Conservation (phyloP, 805 yeast genomes). For the Monosporozyma servazzii region DNA sequence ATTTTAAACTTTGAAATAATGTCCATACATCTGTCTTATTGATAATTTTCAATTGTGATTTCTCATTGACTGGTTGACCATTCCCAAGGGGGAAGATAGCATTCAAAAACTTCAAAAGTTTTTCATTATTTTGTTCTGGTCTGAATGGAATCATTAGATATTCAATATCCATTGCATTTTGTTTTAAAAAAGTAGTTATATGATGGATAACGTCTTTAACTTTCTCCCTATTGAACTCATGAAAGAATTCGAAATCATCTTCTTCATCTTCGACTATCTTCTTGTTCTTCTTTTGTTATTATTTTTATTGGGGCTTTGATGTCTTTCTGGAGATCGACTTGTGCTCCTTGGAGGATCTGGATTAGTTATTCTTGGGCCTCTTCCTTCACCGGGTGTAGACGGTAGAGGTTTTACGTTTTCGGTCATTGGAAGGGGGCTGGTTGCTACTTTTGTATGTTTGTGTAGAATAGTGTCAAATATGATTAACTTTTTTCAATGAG, state of each 20-base stretch:
- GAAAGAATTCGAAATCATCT: conserved; percentile 30
- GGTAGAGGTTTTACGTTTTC: conserved; percentile 9
- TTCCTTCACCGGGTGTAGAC: conserved; percentile 3
- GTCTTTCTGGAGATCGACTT: background rate
- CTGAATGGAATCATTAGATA: conserved; percentile 70
- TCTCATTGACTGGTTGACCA: conserved; percentile 36
- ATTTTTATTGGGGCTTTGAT: background rate
- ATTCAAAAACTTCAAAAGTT: conserved; percentile 48
- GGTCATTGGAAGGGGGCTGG: conserved; percentile 2
- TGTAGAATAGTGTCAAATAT: background rate
- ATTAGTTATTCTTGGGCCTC: background rate
- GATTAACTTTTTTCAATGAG: too few species aligned
- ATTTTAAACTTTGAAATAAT: conserved; percentile 64
- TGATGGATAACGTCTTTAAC: conserved; percentile 59
- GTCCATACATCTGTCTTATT: conserved; percentile 56
- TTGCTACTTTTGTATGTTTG: too few species aligned
- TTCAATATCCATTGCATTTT: conserved; percentile 62
- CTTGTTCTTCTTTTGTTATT: background rate
- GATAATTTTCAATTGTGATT: conserved; percentile 35
- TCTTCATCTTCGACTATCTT: conserved; percentile 12
- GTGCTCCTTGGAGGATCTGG: background rate
- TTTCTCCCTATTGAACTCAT: conserved; percentile 52
- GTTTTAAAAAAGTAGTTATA: conserved; percentile 65
- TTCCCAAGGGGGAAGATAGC: conserved; percentile 53
- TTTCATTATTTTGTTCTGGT: conserved; percentile 54